phyloP scores from a whole-genome alignment of 768 basidiomycete species.

The Kwoniella sp. region DNA sequence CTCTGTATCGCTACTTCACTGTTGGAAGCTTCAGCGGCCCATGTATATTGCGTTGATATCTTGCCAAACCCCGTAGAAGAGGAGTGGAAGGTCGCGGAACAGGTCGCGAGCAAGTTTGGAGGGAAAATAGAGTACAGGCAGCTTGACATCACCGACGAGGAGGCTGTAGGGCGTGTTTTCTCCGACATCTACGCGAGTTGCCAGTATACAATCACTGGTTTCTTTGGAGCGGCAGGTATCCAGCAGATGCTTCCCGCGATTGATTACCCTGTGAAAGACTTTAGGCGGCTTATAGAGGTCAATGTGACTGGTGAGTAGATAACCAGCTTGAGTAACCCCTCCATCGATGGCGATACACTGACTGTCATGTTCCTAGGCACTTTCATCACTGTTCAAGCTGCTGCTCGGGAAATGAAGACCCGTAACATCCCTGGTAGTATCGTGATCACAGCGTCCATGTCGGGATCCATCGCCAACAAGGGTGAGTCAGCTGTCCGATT shows the following conservation, averaged over 20 bases:
- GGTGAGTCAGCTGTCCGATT: constrained; percentile 3
- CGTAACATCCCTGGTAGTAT: constrained; percentile 32
- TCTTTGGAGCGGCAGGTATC: constrained; percentile 40
- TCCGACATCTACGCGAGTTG: constrained; percentile 13
- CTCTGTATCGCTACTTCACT: constrained; percentile 39
- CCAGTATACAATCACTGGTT: constrained; percentile 19
- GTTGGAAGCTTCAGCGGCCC: constrained; percentile 34
- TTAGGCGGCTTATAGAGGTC: constrained; percentile 48
- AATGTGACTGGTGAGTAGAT: constrained; percentile 30
- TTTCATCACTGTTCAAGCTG: constrained; percentile 29
- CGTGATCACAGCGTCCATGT: constrained; percentile 37
- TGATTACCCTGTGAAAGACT: constrained; percentile 35
- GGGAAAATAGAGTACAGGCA: constrained; percentile 13
- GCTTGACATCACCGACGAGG: constrained; percentile 35
- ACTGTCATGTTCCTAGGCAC: constrained; percentile 21
- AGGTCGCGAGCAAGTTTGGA: constrained; percentile 14
- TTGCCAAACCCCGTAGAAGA: constrained; percentile 30
- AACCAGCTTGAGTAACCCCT: too few species aligned
- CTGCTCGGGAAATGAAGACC: constrained; percentile 26
- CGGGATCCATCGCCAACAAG: constrained; percentile 37
- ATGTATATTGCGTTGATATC: constrained; percentile 39
- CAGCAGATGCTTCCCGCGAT: constrained; percentile 38
- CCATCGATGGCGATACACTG: background rate
- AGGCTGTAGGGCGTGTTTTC: constrained; percentile 12
- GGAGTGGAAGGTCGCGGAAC: constrained; percentile 33